These are phyloP conservation scores for Symbiodinium natans DNA, from an alignment of 73 alveolate species.

Conservation along the genomic window DNA sequence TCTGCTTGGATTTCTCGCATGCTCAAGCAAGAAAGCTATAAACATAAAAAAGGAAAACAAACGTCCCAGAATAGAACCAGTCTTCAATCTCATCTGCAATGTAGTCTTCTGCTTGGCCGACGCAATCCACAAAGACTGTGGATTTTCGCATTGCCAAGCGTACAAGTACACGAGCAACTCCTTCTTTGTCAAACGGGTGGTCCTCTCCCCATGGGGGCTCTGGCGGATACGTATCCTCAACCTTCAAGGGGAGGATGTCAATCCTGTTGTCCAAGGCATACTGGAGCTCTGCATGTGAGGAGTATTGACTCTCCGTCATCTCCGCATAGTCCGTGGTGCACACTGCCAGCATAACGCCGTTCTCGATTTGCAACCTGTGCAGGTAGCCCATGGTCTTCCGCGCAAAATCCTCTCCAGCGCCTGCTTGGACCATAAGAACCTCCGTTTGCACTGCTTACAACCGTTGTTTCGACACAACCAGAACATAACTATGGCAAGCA, in stretches of 20 bases:
- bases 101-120: not conserved
- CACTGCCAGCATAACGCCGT: not conserved
- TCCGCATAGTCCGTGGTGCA: conserved; percentile 9
- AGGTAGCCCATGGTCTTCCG: not conserved
- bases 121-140: not conserved
- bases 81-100: not conserved
- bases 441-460: too few relatives aligned
- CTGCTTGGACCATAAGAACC: not conserved
- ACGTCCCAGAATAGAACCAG: too few relatives aligned
- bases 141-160: not conserved
- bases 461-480: too few relatives aligned
- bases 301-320: not conserved
- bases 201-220: not conserved
- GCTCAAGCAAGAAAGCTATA: too few relatives aligned
- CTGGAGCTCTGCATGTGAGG: not conserved
- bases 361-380: not conserved
- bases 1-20: too few relatives aligned
- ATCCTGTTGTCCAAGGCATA: not conserved
- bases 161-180: not conserved
- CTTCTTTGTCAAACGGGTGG: not conserved
- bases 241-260: not conserved
- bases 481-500: too few relatives aligned
- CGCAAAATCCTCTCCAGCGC: not conserved
- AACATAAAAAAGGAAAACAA: too few relatives aligned
- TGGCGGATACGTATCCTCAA: not conserved